These are phyloP conservation scores for Juncus inflexus DNA, from an alignment of 176 grass and related monocot species.

Conservation along the genomic window DNA sequence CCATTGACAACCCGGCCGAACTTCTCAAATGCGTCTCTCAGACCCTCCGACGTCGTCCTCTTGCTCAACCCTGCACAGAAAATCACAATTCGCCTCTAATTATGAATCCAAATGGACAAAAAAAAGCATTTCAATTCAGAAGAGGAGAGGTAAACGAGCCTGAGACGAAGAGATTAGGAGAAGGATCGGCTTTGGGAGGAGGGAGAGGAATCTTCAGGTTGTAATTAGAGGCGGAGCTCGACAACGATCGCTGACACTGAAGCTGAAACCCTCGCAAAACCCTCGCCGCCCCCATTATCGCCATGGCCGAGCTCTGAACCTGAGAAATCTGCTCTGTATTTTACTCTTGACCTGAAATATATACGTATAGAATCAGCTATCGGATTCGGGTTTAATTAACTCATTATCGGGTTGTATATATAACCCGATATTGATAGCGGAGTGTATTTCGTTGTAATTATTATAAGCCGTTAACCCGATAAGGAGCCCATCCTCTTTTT, in stretches of 20 bases:
- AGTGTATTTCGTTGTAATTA: no score
- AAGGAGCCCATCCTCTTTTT: no score
- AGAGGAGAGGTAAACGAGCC: slow-evolving; percentile 26
- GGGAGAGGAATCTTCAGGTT: slow-evolving; percentile 29
- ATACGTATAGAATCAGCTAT: no score
- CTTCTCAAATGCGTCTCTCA: slow-evolving; percentile 69
- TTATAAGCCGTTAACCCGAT: no score
- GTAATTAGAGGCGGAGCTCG: slow-evolving; percentile 39
- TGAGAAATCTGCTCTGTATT: not conserved
- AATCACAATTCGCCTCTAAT: not conserved
- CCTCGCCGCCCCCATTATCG: slow-evolving; percentile 44
- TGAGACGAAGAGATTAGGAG: slow-evolving; percentile 76
- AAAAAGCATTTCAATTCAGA: not conserved
- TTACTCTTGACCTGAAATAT: no score
- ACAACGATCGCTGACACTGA: slow-evolving; percentile 47
- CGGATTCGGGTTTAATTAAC: no score
- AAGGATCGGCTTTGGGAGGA: slow-evolving; percentile 63
- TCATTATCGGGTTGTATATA: no score
- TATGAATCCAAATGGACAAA: not conserved
- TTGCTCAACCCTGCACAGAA: slow-evolving; percentile 71
- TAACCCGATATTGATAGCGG: no score
- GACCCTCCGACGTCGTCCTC: slow-evolving; percentile 74
- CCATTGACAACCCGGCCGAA: slow-evolving; percentile 81
- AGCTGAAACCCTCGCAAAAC: slow-evolving; percentile 46
- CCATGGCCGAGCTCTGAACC: slow-evolving; percentile 11